Evolutionary conservation across 306 rosid species (phyloP), one percentile per base, ranked within the genome.

Genomic region (Dryas alaskensis): DNA sequence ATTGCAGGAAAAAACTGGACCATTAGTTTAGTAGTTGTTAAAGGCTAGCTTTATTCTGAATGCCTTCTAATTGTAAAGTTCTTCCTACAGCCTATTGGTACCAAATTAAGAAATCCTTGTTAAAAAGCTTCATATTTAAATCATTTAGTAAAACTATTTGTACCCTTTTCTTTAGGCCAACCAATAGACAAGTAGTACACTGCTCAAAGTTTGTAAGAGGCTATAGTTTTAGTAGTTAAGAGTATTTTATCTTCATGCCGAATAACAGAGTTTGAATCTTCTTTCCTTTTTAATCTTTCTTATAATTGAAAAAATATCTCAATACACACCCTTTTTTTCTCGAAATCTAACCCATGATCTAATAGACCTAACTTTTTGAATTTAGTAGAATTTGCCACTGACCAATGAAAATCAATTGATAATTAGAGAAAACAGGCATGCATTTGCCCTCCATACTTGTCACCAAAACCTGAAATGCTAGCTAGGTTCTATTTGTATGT

Each of bases 41-140:
- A 78, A 58, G 48, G 53, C 16, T 5, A 52, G 42, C 71, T 65
- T 78, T 58, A 40, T 78, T 65, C 69, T 37, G 17, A 54, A 40
- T 39, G 17, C 78, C 64, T 42, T 72, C 31, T n/a, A 39, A 42
- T 25, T n/a, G 46, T 39, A 72, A 65, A 48, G 77, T 57, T 43
- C 62, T 42, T 46, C 16, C n/a, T 70, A 44, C 67, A 51, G 55
- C 19, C 48, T 14, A 25, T 48, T 12, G 60, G 46, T 62, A 55
- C 77, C 74, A 75, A 42, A 55, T 25, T 19, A 66, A 57, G 51
- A 51, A 70, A 65, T 39, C 6, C 14, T 55, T 44, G 55, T 54
- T 13, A 52, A 61, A 74, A 46, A 63, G 64, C 13, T 17, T 14
- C 50, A 39, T 5, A 4, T 13, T 13, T 54, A 10, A 13, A 5